Percentiles rank a stretch among this genome's conserved stretches.
Conservation (phyloP, 106 monocot genomes). For the Gastrodia elata region DNA sequence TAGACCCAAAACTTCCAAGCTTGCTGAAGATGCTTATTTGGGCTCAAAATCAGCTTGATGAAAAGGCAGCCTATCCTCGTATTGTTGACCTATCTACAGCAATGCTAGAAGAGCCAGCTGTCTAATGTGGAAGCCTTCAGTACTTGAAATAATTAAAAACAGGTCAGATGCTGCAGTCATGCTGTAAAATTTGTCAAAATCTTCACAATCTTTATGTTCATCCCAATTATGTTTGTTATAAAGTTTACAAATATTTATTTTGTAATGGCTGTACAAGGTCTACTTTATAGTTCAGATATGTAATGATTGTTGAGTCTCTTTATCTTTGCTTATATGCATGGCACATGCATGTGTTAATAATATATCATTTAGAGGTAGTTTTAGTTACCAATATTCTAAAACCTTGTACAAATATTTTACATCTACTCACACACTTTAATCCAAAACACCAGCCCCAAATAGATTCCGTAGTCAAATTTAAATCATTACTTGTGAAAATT, state of each 20-base stretch:
- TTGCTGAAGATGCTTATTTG: constrained; percentile 57
- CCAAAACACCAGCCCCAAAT: too few species aligned
- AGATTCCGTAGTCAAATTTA: too few species aligned
- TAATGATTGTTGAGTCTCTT: neutral
- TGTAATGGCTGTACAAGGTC: neutral
- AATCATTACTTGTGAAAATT: too few species aligned
- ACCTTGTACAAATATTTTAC: too few species aligned
- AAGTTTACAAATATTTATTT: neutral
- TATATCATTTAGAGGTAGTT: neutral
- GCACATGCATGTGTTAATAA: neutral
- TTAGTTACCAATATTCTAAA: neutral
- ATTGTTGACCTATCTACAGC: constrained; percentile 51
- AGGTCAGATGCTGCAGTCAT: neutral
- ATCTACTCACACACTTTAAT: too few species aligned
- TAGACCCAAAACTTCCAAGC: constrained; percentile 58
- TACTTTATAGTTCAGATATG: neutral
- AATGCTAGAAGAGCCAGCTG: constrained; percentile 39
- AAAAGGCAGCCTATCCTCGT: constrained; percentile 57
- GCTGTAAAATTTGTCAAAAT: neutral
- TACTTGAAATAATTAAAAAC: neutral
- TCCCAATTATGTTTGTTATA: neutral
- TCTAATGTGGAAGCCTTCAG: constrained; percentile 11
- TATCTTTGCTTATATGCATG: neutral
- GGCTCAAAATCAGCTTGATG: constrained; percentile 67
- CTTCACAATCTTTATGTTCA: neutral